These are phyloP conservation scores for Phytomonas sp. DNA, from an alignment of 208 protist genomes.

Conservation along the genomic window DNA sequence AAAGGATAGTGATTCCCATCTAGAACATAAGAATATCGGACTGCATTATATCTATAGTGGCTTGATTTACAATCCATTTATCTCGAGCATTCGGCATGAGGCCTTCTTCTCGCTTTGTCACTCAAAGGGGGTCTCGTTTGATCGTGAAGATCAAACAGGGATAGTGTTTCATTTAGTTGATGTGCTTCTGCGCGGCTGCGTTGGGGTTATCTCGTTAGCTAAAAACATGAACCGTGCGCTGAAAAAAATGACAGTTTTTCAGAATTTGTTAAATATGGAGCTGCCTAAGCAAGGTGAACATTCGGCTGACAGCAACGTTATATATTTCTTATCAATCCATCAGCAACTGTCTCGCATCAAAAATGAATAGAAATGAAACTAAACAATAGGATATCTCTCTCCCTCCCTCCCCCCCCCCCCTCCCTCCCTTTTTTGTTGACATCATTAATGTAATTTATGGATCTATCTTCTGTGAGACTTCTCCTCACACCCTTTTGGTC, in stretches of 20 bases:
- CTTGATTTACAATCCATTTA: conserved; percentile 83
- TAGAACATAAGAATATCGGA: background rate
- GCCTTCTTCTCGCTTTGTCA: conserved; percentile 82
- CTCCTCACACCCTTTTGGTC: conserved; percentile 1
- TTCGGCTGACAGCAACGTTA: conserved; percentile 79
- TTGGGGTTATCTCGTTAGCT: conserved; percentile 75
- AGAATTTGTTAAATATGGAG: conserved; percentile 72
- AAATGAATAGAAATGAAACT: background rate
- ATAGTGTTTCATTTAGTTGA: conserved; percentile 85
- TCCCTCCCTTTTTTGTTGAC: background rate
- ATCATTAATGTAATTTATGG: background rate
- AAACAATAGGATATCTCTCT: background rate
- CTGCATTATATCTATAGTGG: conserved; percentile 83
- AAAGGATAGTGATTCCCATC: background rate
- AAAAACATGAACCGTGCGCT: conserved; percentile 25
- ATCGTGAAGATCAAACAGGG: conserved; percentile 35
- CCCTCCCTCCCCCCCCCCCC: background rate
- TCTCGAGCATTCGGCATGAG: conserved; percentile 67
- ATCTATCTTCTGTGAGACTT: background rate
- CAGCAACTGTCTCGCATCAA: conserved; percentile 45
- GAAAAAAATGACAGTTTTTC: conserved; percentile 58
- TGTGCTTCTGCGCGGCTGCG: conserved; percentile 64
- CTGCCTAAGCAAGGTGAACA: conserved; percentile 83
- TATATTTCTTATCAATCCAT: conserved; percentile 72
- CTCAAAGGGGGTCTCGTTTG: conserved; percentile 58